A percentile compares a stretch with the other conserved stretches of the same genome.
These are phyloP conservation scores for Colletotrichum tamarilloi DNA, from an alignment of 2,329 filamentous ascomycete genomes.

Conservation along the genomic window DNA sequence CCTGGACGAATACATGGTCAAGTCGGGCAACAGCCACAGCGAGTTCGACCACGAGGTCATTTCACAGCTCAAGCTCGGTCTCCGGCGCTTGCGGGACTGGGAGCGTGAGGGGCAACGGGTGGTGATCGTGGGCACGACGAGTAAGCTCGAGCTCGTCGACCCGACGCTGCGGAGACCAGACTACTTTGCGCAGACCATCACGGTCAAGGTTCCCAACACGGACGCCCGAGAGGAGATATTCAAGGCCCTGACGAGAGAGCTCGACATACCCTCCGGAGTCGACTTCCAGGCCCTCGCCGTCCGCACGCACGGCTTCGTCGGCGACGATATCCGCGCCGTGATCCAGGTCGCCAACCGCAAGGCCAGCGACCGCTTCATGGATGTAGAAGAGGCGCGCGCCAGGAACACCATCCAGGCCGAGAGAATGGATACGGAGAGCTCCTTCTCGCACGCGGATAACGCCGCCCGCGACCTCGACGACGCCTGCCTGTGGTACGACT, in stretches of 20 bases:
- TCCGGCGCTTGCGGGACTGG: constrained; percentile 82
- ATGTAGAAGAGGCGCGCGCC: constrained; percentile 42
- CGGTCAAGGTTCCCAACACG: constrained; percentile 88
- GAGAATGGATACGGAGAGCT: constrained; percentile 7
- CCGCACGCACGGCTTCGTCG: constrained; percentile 91
- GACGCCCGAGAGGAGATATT: constrained; percentile 82
- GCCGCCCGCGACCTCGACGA: constrained; percentile 8
- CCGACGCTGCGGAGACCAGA: constrained; percentile 79
- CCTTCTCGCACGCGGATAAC: not conserved
- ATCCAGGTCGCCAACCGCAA: constrained; percentile 57
- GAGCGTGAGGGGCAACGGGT: constrained; percentile 79
- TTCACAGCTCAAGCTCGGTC: constrained; percentile 84
- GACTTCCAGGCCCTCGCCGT: constrained; percentile 82
- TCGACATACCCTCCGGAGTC: constrained; percentile 74
- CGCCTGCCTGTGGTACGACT: constrained; percentile 26
- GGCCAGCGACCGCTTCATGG: constrained; percentile 47
- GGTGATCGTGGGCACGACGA: constrained; percentile 91
- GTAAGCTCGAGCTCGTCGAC: constrained; percentile 87
- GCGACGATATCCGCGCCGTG: constrained; percentile 83
- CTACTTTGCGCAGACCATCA: constrained; percentile 85
- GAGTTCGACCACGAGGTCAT: constrained; percentile 93
- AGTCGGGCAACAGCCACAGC: constrained; percentile 83
- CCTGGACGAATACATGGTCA: constrained; percentile 86
- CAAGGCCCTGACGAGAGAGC: constrained; percentile 74
- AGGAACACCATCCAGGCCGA: constrained; percentile 8